Evolutionary conservation across 164 flowering plant species (phyloP), one percentile per base, ranked within the genome.

Genomic region (Magnolia officinalis): DNA sequence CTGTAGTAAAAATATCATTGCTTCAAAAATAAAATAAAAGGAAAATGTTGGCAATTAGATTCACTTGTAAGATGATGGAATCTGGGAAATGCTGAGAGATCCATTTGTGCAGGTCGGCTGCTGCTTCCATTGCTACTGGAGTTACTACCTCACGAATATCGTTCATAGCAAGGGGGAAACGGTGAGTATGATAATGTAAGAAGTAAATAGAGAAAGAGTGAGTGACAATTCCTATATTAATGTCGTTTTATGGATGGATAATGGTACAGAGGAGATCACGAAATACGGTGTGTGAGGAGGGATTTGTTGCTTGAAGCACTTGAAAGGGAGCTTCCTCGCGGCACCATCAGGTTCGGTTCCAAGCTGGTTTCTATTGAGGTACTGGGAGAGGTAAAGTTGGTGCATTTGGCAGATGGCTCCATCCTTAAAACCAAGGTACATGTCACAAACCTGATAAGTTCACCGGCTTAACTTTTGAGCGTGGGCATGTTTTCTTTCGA

Each of bases 361-460:
- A 88, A 87, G 81, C 88, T 91, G 69, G 91, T 86, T 72, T 77
- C 87, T 1, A 81, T 89, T 63, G 86, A 89, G 72, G 82, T 85
- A 67, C 78, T 84, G 0, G 90, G 91, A 7, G 63, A 61, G 67
- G 75, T 79, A 14, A 89, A 86, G 72, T 75, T 88, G 69, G 65
- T 92, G 69, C 91, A 89, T 77, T 90, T 93, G 59, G 89, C 86
- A 16, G 91, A 93, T 80, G 94, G 94, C 29, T 81, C 89, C 51
- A 63, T 78, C 52, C 52, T 90, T 63, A 84, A 79, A 75, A 82
- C 94, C 29, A 91, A 88, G 91, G 97, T 91, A 55, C 59, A 2
- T 31, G 1, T 31, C 3, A 2, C 37, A 2, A 2, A 31, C 37
- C 37, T 31, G 37, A 31, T 31, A 31, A 31, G 37, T 31, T 31